Conservation (phyloP, 139 green algal genomes). For the Coccomyxa sp. region DNA sequence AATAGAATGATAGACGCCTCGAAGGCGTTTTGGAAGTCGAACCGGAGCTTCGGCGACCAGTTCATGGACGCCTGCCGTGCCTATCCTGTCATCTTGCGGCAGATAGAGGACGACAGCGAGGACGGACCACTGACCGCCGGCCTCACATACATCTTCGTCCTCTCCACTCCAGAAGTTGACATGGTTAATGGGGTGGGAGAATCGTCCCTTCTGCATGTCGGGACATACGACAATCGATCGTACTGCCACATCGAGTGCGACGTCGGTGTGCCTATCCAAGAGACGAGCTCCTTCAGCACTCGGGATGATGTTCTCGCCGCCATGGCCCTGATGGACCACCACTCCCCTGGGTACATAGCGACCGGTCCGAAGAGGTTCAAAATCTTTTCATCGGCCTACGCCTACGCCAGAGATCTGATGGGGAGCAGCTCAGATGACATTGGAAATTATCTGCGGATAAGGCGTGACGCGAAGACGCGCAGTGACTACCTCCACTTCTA, state of each 20-base stretch:
- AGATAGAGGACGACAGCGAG: background rate
- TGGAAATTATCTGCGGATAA: background rate
- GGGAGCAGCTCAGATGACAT: background rate
- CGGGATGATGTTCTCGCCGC: background rate
- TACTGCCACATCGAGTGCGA: background rate
- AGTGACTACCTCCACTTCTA: background rate
- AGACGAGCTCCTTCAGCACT: background rate
- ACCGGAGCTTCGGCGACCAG: background rate
- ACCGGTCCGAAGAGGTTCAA: background rate
- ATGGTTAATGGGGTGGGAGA: background rate
- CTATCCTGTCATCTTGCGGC: background rate
- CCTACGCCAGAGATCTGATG: background rate
- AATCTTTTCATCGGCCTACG: constrained; percentile 1
- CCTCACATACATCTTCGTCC: background rate
- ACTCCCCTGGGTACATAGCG: background rate
- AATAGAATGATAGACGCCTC: constrained; percentile 1
- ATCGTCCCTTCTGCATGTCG: background rate
- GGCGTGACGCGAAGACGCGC: background rate
- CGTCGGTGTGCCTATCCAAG: background rate
- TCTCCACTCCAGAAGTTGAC: background rate
- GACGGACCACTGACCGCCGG: background rate
- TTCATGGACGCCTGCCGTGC: background rate
- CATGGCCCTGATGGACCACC: background rate
- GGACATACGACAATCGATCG: background rate
- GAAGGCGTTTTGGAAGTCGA: background rate